Conservation (phyloP, 2,329 filamentous ascomycete genomes). For the Sarocladium brachiariae region DNA sequence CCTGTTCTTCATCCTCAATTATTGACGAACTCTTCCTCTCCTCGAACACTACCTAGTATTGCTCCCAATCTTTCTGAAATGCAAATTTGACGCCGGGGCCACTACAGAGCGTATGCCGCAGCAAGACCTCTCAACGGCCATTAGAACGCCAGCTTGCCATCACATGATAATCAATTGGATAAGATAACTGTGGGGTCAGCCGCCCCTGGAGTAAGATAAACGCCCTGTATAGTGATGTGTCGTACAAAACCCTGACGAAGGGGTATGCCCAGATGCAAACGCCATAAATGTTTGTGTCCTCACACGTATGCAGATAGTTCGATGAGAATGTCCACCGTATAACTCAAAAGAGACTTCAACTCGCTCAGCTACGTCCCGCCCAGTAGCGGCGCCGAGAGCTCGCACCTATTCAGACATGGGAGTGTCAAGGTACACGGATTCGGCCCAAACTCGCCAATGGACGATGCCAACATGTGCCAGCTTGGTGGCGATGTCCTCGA, state of each 20-base stretch:
- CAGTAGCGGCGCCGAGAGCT: not conserved
- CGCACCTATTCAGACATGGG: conserved; percentile 5
- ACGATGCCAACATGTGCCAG: conserved; percentile 77
- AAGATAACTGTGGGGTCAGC: not conserved
- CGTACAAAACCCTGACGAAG: not conserved
- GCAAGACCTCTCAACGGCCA: not conserved
- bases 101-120: not conserved
- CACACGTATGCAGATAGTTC: not conserved
- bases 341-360: not conserved
- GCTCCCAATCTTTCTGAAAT: not conserved
- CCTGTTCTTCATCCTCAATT: conserved; percentile 6
- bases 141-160: not conserved
- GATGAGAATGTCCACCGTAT: not conserved
- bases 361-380: not conserved
- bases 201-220: not conserved
- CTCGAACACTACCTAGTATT: not conserved
- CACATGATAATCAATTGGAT: not conserved
- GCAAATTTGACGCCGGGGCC: not conserved
- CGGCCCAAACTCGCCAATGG: conserved; percentile 85
- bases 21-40: not conserved
- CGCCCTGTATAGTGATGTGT: not conserved
- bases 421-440: conserved; percentile 56
- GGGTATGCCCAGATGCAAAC: conserved; percentile 3
- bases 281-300: not conserved
- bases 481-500: conserved; percentile 66